A percentile compares a stretch with the other conserved stretches of the same genome.
Conservation (phyloP, 352 stramenopile species). For the Globisporangium alternatum region DNA sequence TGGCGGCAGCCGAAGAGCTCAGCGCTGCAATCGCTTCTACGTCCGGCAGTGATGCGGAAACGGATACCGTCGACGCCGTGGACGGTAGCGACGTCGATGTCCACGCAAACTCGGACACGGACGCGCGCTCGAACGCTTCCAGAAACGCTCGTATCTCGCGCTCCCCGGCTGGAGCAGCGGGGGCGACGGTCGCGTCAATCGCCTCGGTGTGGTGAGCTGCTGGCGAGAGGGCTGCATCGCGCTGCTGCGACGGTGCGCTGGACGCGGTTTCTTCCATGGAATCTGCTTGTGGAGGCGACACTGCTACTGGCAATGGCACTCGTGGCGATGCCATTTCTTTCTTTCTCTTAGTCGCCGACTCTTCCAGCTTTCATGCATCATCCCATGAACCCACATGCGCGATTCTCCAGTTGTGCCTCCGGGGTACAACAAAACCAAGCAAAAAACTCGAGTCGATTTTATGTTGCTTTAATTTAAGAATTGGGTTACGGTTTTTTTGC, state of each 20-base stretch:
- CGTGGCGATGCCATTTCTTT: slow-evolving; percentile 7
- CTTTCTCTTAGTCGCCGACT: slow-evolving; percentile 4
- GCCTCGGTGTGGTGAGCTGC: neutral
- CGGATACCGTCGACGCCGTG: slow-evolving; percentile 11
- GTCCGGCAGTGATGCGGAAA: slow-evolving; percentile 7
- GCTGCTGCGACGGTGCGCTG: neutral
- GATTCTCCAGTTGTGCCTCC: too few species aligned
- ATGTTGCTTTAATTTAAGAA: too few species aligned
- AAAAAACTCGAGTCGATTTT: too few species aligned
- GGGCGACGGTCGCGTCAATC: neutral
- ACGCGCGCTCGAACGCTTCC: slow-evolving; percentile 13
- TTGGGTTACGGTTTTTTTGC: too few species aligned
- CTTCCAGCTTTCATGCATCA: neutral
- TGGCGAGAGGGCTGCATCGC: neutral
- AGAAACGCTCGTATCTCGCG: slow-evolving; percentile 14
- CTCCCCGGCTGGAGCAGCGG: neutral
- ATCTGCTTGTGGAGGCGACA: neutral
- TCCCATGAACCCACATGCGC: too few species aligned
- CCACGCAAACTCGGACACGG: slow-evolving; percentile 11
- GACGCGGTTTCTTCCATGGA: neutral
- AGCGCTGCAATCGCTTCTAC: neutral
- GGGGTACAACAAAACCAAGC: too few species aligned
- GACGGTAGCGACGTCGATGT: slow-evolving; percentile 11
- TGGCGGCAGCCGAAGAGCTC: neutral
- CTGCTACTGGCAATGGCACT: neutral